These are phyloP conservation scores for Cyberlindnera galapagoensis DNA, from an alignment of 805 yeast species.

Conservation along the genomic window DNA sequence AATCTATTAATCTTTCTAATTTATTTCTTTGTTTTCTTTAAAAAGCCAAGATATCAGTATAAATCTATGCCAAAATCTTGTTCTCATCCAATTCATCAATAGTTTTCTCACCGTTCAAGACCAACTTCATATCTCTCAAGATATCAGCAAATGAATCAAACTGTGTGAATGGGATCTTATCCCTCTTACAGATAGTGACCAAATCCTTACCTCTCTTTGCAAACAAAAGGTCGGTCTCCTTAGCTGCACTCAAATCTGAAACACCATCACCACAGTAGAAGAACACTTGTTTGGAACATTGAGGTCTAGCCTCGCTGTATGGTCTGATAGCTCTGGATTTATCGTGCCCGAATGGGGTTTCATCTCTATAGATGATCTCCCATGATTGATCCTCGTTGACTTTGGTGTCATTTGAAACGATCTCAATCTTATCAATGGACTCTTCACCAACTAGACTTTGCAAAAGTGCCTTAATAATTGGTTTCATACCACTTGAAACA, in stretches of 20 bases:
- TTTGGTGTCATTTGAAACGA: conserved; percentile 73
- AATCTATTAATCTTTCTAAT: no score
- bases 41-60: no score
- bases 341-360: conserved; percentile 89
- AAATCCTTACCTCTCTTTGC: conserved; percentile 92
- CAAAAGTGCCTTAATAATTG: conserved; percentile 76
- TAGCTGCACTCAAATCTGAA: conserved; percentile 89
- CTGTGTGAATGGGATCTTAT: conserved; percentile 77
- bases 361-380: conserved; percentile 83
- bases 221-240: conserved; percentile 87
- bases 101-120: conserved; percentile 38
- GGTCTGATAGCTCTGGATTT: conserved; percentile 72
- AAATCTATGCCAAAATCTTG: no score
- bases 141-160: conserved; percentile 76
- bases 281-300: conserved; percentile 48
- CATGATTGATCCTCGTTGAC: conserved; percentile 54
- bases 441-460: conserved; percentile 70
- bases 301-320: conserved; percentile 25
- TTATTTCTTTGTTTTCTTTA: no score
- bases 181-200: conserved; percentile 74
- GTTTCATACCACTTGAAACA: conserved; percentile 91
- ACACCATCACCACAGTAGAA: conserved; percentile 99
- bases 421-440: conserved; percentile 64
- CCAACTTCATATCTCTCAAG: conserved; percentile 48
- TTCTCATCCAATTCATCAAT: conserved; percentile 31